Evolutionary conservation across 2,329 filamentous ascomycete genomes (phyloP).

Genomic region (Fusarium setosum): DNA sequence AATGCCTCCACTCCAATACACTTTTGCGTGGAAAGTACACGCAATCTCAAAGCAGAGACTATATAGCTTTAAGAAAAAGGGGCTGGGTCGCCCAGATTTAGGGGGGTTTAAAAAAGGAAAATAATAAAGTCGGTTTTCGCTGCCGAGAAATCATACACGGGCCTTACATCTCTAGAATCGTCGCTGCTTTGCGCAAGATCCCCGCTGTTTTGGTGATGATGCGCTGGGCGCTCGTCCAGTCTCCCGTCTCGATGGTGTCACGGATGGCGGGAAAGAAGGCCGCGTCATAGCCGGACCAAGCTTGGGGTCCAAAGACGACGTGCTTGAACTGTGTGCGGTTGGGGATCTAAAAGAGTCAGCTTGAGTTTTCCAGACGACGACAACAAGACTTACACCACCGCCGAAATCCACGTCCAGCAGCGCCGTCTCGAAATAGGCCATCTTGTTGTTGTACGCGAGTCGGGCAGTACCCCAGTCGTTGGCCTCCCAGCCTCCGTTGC

Average conservation of each 20-base stretch:
- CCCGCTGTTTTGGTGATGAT: constrained; percentile 78
- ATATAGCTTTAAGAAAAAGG: constrained; percentile 28
- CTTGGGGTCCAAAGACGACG: constrained; percentile 85
- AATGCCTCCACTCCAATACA: constrained; percentile 49
- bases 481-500: constrained; percentile 80
- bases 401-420: constrained; percentile 79
- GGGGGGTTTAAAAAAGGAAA: constrained; percentile 12
- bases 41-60: constrained; percentile 26
- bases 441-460: constrained; percentile 80
- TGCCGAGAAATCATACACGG: constrained; percentile 32
- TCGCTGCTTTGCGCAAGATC: constrained; percentile 72
- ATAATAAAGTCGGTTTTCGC: constrained; percentile 17
- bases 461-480: constrained; percentile 74
- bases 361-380: background rate
- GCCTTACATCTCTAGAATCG: constrained; percentile 43
- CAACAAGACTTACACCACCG: constrained; percentile 75
- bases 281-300: constrained; percentile 67
- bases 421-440: constrained; percentile 85
- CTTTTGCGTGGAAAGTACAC: constrained; percentile 34
- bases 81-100: constrained; percentile 26
- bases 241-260: constrained; percentile 77
- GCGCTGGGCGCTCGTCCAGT: constrained; percentile 76
- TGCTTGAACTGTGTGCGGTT: constrained; percentile 95
- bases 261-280: constrained; percentile 76
- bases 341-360: constrained; percentile 68